Percentiles rank a stretch among this genome's conserved stretches.
Evolutionary conservation across 108 stramenopile genomes (phyloP).

Genomic region (Seminavis robusta): DNA sequence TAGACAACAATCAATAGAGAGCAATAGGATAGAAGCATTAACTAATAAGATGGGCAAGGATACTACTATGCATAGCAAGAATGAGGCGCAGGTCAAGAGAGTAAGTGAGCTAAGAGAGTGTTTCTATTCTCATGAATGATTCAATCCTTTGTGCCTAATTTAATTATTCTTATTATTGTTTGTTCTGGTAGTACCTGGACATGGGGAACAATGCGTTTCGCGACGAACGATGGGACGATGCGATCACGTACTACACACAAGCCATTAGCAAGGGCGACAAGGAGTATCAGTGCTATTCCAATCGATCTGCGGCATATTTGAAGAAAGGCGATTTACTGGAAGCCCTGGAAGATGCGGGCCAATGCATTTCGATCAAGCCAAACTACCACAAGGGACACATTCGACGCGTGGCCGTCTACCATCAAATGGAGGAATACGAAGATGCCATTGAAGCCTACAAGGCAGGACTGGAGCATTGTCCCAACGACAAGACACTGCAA

Average conservation of each 20-base stretch:
- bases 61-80: no score
- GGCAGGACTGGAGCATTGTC: slow-evolving; percentile 20
- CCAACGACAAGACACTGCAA: slow-evolving; percentile 13
- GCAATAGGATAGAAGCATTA: no score
- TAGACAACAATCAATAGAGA: no score
- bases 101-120: no score
- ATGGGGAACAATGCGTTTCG: slow-evolving; percentile 26
- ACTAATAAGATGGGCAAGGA: no score
- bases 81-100: no score
- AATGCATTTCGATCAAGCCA: slow-evolving; percentile 14
- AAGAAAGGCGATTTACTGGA: slow-evolving; percentile 9
- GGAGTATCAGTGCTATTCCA: slow-evolving; percentile 19
- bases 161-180: no score
- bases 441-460: slow-evolving; percentile 25
- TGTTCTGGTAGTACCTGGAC: slow-evolving; percentile 3
- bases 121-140: no score
- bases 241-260: slow-evolving; percentile 5
- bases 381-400: slow-evolving; percentile 17
- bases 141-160: no score
- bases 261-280: slow-evolving; percentile 1
- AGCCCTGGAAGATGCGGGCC: slow-evolving; percentile 27
- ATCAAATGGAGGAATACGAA: slow-evolving; percentile 14
- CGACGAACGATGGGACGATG: slow-evolving; percentile 18
- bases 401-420: slow-evolving; percentile 16
- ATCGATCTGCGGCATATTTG: slow-evolving; percentile 20